Conservation (phyloP, 805 yeast species). For the Wickerhamomyces bisporus region DNA sequence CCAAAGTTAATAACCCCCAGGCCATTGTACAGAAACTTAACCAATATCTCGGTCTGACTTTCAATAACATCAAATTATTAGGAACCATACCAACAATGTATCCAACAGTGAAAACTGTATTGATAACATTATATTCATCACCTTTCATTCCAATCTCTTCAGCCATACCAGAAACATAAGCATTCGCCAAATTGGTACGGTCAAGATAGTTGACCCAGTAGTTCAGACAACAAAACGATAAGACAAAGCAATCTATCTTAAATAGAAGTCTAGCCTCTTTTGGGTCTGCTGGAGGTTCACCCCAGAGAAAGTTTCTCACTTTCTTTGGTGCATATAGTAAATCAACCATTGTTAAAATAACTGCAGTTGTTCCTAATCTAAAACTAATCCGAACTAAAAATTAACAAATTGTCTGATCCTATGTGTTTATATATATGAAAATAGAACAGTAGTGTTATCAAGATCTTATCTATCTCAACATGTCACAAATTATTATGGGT, state of each 20-base stretch:
- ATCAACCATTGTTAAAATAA: too few relatives aligned
- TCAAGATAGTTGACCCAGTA: conserved; percentile 2
- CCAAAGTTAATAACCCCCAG: conserved; percentile 54
- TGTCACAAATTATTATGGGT: too few relatives aligned
- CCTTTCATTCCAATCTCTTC: conserved; percentile 46
- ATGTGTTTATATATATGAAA: too few relatives aligned
- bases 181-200: conserved; percentile 10
- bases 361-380: too few relatives aligned
- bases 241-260: conserved; percentile 5
- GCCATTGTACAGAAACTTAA: conserved; percentile 45
- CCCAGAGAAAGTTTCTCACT: conserved; percentile 4
- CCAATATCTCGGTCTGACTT: conserved; percentile 54
- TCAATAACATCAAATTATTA: conserved; percentile 46
- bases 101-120: conserved; percentile 56
- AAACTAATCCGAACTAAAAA: too few relatives aligned
- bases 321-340: not conserved
- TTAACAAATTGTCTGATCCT: too few relatives aligned
- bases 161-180: conserved; percentile 58
- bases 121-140: conserved; percentile 44
- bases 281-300: conserved; percentile 4
- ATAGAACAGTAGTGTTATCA: too few relatives aligned
- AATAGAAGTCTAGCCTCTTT: conserved; percentile 2
- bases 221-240: conserved; percentile 2
- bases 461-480: too few relatives aligned
- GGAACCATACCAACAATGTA: conserved; percentile 60